Evolutionary conservation across 371 early-diverging fungal genomes (phyloP), one percentile per base, ranked within the genome.

Genomic region (Mucor sp.): DNA sequence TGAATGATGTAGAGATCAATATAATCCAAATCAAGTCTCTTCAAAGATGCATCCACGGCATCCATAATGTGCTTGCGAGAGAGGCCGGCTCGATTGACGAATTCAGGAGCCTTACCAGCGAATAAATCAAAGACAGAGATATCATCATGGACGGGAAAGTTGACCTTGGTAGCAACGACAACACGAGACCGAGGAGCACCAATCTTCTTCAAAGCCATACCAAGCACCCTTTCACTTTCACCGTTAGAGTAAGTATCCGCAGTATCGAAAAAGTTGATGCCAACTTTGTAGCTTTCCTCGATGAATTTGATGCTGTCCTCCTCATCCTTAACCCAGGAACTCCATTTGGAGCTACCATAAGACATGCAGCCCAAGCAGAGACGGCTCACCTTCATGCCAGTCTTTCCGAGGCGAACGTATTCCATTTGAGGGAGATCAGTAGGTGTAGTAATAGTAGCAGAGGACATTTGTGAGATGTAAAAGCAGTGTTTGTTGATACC

Each of bases 1-100:
- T 84, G 79, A 60, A 90, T 83, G 37, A 88, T 79, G 62, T 87
- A 88, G 30, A 91, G 69, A 66, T 90, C 90, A 28, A 90, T 74
- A 63, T 90, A 90, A 27, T 88, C 89, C 6, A 79, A 32, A 39
- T 70, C 77, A 48, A 86, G 66, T 17, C 89, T 75, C 53, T 77
- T 53, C 15, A 88, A 67, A 8, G 81, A 81, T 17, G 71, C 85
- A 11, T 87, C 84, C 1, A 85, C 77, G 33, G 83, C 74, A 62
- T 84, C 85, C 60, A 86, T 78, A 41, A 87, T 79, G 61, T 84
- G 82, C 64, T 86, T 85, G 32, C 87, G 76, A 30, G 83, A 77
- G 15, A 84, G 62, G 3, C 88, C 88, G 70, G 67, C 44, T 1
- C 58, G n/a, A 59, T 78, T 86, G 0, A 74, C 63, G 28, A 41